Percentiles rank a stretch among this genome's conserved stretches.
Evolutionary conservation across 2,329 filamentous ascomycete species (phyloP).

Genomic region (Pseudogymnoascus sp.): DNA sequence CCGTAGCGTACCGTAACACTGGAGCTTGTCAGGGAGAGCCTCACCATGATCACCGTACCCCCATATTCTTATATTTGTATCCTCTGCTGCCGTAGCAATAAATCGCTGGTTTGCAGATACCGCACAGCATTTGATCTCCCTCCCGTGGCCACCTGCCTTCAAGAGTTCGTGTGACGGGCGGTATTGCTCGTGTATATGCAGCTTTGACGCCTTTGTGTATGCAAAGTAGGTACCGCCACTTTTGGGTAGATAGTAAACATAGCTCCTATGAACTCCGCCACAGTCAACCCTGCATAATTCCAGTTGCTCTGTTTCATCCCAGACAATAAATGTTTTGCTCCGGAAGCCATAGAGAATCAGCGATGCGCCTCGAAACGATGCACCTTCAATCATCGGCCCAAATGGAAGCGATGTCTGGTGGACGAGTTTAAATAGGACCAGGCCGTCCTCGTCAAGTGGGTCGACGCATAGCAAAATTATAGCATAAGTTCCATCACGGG

Average conservation of each 20-base stretch:
- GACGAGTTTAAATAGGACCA: constrained; percentile 39
- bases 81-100: constrained; percentile 63
- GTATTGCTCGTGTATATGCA: constrained; percentile 39
- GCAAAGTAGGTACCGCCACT: constrained; percentile 49
- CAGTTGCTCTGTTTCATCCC: constrained; percentile 65
- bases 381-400: constrained; percentile 68
- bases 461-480: constrained; percentile 41
- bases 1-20: constrained; percentile 59
- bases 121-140: constrained; percentile 68
- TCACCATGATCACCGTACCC: constrained; percentile 33
- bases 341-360: constrained; percentile 76
- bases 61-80: constrained; percentile 71
- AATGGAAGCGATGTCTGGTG: constrained; percentile 66
- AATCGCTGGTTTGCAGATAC: constrained; percentile 36
- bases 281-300: constrained; percentile 70
- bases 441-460: background rate
- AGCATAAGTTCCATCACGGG: constrained; percentile 68
- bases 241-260: constrained; percentile 42
- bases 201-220: constrained; percentile 62
- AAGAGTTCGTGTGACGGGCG: constrained; percentile 41
- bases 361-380: constrained; percentile 51
- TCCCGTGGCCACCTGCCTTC: constrained; percentile 68
- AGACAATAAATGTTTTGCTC: constrained; percentile 70
- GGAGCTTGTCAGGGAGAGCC: constrained; percentile 12
- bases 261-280: constrained; percentile 76